Conservation (phyloP, 2,329 filamentous ascomycete genomes). For the Penicillium sp. region DNA sequence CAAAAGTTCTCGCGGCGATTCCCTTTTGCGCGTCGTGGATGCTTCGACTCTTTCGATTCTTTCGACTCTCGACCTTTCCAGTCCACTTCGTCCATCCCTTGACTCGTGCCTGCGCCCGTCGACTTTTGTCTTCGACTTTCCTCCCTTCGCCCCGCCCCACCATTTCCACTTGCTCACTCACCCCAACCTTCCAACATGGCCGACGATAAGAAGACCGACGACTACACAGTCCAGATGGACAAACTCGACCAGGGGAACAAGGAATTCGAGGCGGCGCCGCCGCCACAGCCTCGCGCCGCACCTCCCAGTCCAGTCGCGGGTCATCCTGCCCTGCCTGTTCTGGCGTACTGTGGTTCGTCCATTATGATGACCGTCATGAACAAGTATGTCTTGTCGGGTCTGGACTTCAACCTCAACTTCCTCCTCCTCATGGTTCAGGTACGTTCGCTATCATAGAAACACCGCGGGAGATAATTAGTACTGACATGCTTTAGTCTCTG, state of each 20-base stretch:
- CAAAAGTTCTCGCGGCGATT: constrained; percentile 21
- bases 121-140: constrained; percentile 7
- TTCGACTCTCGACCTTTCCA: background rate
- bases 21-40: constrained; percentile 22
- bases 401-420: constrained; percentile 93
- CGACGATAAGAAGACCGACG: constrained; percentile 85
- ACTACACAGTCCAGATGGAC: constrained; percentile 73
- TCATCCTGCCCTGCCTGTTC: constrained; percentile 77
- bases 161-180: constrained; percentile 3
- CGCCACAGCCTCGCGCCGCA: constrained; percentile 41
- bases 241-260: constrained; percentile 59
- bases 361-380: constrained; percentile 99
- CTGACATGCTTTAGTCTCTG: constrained; percentile 65
- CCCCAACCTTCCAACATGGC: constrained; percentile 60
- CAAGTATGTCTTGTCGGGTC: constrained; percentile 94
- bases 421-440: constrained; percentile 93
- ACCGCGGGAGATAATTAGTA: background rate
- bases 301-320: constrained; percentile 63
- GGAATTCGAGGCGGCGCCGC: constrained; percentile 47
- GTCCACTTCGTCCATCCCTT: background rate
- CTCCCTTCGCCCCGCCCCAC: too few species aligned
- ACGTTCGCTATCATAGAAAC: constrained; percentile 39
- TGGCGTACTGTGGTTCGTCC: constrained; percentile 92
- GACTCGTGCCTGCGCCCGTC: background rate
- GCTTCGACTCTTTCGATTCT: constrained; percentile 5